These are phyloP conservation scores for Geotrichum carabidarum DNA, from an alignment of 1,139 yeast species.

Conservation along the genomic window DNA sequence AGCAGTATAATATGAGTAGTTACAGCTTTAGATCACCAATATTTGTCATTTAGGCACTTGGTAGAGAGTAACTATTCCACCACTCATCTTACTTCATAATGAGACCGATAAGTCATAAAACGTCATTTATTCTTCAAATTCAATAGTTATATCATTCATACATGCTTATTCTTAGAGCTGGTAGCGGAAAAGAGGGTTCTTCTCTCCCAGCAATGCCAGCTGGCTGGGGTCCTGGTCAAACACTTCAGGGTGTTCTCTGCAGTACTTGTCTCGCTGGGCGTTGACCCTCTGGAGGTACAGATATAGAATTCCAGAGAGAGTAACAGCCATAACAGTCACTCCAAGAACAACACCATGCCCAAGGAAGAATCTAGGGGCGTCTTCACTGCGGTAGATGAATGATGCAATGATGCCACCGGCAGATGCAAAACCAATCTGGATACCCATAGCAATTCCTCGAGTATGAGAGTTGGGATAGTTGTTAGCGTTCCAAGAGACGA, in stretches of 20 bases:
- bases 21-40: too few species aligned
- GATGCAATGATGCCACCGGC: slow-evolving; percentile 41
- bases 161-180: not conserved
- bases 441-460: slow-evolving; percentile 16
- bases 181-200: slow-evolving; percentile 14
- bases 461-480: slow-evolving; percentile 8
- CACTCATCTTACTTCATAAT: too few species aligned
- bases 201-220: slow-evolving; percentile 11
- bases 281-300: slow-evolving; percentile 3
- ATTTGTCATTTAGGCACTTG: too few species aligned
- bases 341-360: slow-evolving; percentile 16
- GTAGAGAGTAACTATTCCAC: too few species aligned
- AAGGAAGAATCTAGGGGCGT: slow-evolving; percentile 15
- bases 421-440: slow-evolving; percentile 17
- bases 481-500: slow-evolving; percentile 18
- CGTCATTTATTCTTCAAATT: too few species aligned
- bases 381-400: slow-evolving; percentile 35
- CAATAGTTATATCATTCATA: too few species aligned
- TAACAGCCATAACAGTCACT: not conserved
- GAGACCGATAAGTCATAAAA: too few species aligned
- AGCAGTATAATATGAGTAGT: too few species aligned
- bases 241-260: slow-evolving; percentile 13
- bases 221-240: slow-evolving; percentile 5
- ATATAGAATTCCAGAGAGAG: slow-evolving; percentile 1
- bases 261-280: slow-evolving; percentile 11